phyloP scores from a whole-genome alignment of 352 stramenopile species.

The Phytopythium vexans region DNA sequence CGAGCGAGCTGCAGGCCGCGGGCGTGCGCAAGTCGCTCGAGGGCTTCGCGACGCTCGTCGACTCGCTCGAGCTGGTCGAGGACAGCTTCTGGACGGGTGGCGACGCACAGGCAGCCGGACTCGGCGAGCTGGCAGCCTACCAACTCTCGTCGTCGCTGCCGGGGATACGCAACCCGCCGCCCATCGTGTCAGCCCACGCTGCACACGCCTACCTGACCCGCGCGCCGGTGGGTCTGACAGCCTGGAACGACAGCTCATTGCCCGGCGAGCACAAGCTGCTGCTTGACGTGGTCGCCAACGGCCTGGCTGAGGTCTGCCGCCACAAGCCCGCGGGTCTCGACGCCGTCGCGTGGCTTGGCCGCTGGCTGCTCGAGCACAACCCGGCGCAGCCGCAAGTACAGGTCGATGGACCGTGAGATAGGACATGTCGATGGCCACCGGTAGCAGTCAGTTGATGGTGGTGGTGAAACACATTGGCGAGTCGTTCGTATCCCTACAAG shows the following conservation, averaged over 20 bases:
- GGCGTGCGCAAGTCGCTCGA: constrained; percentile 54
- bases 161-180: constrained; percentile 47
- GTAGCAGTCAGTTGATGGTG: too few species aligned
- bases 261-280: constrained; percentile 37
- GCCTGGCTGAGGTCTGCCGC: constrained; percentile 76
- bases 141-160: constrained; percentile 62
- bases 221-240: constrained; percentile 39
- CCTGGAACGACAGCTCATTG: constrained; percentile 40
- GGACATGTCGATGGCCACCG: too few species aligned
- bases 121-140: constrained; percentile 43
- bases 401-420: too few species aligned
- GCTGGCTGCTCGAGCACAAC: constrained; percentile 86
- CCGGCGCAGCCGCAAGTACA: constrained; percentile 77
- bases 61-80: constrained; percentile 65
- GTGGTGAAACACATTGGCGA: too few species aligned
- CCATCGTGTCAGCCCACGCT: constrained; percentile 55
- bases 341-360: constrained; percentile 79
- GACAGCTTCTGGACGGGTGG: constrained; percentile 59
- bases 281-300: constrained; percentile 67
- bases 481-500: too few species aligned
- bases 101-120: constrained; percentile 28
- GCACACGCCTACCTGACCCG: constrained; percentile 62
- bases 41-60: constrained; percentile 55
- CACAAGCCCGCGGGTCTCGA: constrained; percentile 70
- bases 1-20: constrained; percentile 37